Percentiles rank a stretch among this genome's conserved stretches.
Conservation (phyloP, 139 green algal genomes). For the Coelastrella sp. region DNA sequence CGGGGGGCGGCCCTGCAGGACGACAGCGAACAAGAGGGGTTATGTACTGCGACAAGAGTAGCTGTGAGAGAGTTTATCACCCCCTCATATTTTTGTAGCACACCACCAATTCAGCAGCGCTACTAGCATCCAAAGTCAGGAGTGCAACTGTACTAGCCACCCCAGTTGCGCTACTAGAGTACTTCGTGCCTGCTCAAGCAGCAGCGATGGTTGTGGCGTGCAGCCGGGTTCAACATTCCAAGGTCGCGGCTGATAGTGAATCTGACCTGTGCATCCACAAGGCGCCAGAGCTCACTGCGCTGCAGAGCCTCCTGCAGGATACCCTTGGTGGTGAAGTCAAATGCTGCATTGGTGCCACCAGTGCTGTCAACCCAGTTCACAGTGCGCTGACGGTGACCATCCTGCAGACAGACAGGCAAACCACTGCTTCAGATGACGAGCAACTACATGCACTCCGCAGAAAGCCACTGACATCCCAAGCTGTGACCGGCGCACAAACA, state of each 20-base stretch:
- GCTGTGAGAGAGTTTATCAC: neutral
- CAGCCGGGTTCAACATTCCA: neutral
- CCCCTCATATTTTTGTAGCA: neutral
- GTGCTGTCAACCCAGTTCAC: conserved; percentile 95
- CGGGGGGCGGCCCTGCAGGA: conserved; percentile 78
- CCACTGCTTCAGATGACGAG: neutral
- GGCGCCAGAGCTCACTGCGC: conserved; percentile 95
- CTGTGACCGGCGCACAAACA: too few relatives aligned
- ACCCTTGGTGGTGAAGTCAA: conserved; percentile 99
- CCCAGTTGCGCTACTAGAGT: too few relatives aligned
- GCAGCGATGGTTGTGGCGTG: too few relatives aligned
- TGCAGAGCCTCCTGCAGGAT: conserved; percentile 95
- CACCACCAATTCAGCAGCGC: neutral
- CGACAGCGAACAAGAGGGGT: too few relatives aligned
- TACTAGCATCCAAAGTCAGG: neutral
- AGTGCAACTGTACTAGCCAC: too few relatives aligned
- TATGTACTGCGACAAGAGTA: neutral
- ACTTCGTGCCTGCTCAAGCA: too few relatives aligned
- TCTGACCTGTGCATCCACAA: conserved; percentile 90
- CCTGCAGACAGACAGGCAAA: conserved; percentile 37
- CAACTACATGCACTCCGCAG: neutral
- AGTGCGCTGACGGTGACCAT: conserved; percentile 90
- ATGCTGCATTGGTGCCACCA: conserved; percentile 89
- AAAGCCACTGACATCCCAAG: too few relatives aligned
- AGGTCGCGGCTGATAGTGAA: neutral